Conservation (phyloP, 345 rosid species). For the Pistacia vera region DNA sequence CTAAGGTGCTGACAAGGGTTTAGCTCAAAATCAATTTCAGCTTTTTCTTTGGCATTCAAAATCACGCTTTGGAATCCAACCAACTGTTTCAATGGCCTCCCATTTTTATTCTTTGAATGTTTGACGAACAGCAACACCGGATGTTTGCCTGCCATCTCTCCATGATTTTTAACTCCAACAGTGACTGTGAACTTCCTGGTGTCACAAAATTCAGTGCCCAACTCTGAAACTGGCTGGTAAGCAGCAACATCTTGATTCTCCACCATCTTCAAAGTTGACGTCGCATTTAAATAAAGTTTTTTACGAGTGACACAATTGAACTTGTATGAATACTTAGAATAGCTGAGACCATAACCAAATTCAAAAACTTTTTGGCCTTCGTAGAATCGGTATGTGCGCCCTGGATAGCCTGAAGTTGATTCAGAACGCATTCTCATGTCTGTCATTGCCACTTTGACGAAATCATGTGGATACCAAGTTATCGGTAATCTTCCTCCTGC, state of each 20-base stretch:
- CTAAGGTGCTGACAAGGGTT: slow-evolving; percentile 66
- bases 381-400: slow-evolving; percentile 88
- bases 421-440: slow-evolving; percentile 88
- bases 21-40: slow-evolving; percentile 56
- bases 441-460: slow-evolving; percentile 69
- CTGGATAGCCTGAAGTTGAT: slow-evolving; percentile 62
- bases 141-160: slow-evolving; percentile 74
- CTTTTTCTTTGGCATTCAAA: slow-evolving; percentile 51
- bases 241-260: slow-evolving; percentile 24
- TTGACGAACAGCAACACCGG: slow-evolving; percentile 63
- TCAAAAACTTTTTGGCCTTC: slow-evolving; percentile 59
- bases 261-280: slow-evolving; percentile 13
- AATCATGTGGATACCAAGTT: slow-evolving; percentile 87
- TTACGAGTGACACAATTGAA: slow-evolving; percentile 31
- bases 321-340: slow-evolving; percentile 62
- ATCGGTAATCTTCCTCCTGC: slow-evolving; percentile 89
- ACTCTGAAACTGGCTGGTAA: slow-evolving; percentile 44
- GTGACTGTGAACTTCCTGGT: slow-evolving; percentile 41
- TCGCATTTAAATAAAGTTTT: slow-evolving; percentile 40
- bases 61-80: slow-evolving; percentile 71
- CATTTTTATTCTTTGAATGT: slow-evolving; percentile 47
- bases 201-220: slow-evolving; percentile 49
- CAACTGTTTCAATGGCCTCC: slow-evolving; percentile 64
- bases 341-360: slow-evolving; percentile 83
- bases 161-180: slow-evolving; percentile 56